These are phyloP conservation scores for Cyberlindnera meyerae DNA, from an alignment of 805 yeast genomes.

Conservation along the genomic window DNA sequence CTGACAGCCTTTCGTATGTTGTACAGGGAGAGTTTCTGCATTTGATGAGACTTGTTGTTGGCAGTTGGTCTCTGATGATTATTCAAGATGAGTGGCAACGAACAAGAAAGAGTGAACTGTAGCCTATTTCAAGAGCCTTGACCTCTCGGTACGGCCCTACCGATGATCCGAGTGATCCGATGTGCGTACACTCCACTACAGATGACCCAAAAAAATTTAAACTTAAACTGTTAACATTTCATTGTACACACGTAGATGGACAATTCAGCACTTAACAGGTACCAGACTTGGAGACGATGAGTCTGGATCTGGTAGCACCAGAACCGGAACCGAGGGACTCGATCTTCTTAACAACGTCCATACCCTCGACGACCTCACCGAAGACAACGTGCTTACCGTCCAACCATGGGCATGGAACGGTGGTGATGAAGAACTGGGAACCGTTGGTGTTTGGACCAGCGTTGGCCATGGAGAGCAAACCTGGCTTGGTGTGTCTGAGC, in stretches of 20 bases:
- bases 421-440: conserved; percentile 94
- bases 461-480: conserved; percentile 93
- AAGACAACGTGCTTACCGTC: conserved; percentile 94
- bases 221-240: no score
- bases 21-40: conserved; percentile 33
- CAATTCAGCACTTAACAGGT: conserved; percentile 23
- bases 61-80: no score
- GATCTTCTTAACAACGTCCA: conserved; percentile 78
- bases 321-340: conserved; percentile 71
- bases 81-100: no score
- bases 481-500: conserved; percentile 72
- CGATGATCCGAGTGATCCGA: no score
- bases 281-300: conserved; percentile 57
- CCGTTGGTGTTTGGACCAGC: conserved; percentile 99
- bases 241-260: no score
- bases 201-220: no score
- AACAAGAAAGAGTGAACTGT: no score
- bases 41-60: no score
- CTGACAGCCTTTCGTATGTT: conserved; percentile 37
- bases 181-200: no score
- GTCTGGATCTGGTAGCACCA: conserved; percentile 66
- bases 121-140: no score
- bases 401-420: conserved; percentile 82
- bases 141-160: no score
- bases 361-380: conserved; percentile 86